Evolutionary conservation across 129 eudicot species (phyloP), one percentile per base, ranked within the genome.

Genomic region (Flaveria brownii): DNA sequence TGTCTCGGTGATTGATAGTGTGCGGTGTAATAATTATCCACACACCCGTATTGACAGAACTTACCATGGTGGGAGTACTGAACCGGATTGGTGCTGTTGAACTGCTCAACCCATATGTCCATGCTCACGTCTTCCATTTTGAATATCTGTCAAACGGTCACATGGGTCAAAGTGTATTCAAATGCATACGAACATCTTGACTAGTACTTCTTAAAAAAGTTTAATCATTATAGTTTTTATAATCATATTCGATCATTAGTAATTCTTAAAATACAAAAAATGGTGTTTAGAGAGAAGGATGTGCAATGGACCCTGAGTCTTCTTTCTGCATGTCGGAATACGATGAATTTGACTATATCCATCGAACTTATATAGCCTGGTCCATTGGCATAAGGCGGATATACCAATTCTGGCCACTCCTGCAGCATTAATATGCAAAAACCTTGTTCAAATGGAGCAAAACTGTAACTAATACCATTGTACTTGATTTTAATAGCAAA

Each of bases 121-220:
- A 93, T 91, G 88, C 98, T 93, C 82, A 93, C 98, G 50, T 93
- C 98, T 81, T 93, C 98, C 98, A 93, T 93, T 80, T 93, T 93
- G 65, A 93, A 91, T 62, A 93, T 79, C 97, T 93, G 93, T 77
- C 41, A 78, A 33, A 79, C 3, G 9, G 39, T 59, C n/a, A 56
- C 28, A 56, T 8, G 62, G 28, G 30, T 57, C 41, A 25, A 61
- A 73, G 69, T 16, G 46, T 60, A 61, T 45, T 26, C 59, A 62
- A 61, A 45, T 74, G 70, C 68, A 73, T 73, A 36, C 10, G 6
- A 23, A 43, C 69, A 26, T 74, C 70, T 18, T 3, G 2, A 20
- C 13, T 17, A n/a, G 16, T 14, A 15, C 15, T 60, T 6, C 1
- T 42, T 2, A 11, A 12, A 51, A 18, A 55, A 30, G 42, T 57